Evolutionary conservation across 805 yeast species (phyloP).

Genomic region (Saturnispora gosingensis): DNA sequence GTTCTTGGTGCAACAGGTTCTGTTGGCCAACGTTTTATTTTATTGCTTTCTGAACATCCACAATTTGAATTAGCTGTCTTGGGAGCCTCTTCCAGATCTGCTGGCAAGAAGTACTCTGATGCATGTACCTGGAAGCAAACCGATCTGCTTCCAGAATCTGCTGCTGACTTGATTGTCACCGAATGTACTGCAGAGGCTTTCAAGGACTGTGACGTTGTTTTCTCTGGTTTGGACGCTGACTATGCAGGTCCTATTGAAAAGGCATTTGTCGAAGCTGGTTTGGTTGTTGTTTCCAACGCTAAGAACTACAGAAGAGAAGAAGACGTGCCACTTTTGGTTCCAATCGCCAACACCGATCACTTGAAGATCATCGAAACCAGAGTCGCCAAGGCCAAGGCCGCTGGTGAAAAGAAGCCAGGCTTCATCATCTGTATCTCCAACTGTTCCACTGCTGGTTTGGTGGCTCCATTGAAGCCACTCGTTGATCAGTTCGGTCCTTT

Average conservation of each 20-base stretch:
- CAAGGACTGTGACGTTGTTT: constrained; percentile 86
- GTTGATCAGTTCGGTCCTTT: constrained; percentile 86
- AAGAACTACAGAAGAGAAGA: constrained; percentile 87
- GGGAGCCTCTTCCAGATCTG: constrained; percentile 92
- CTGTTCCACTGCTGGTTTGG: constrained; percentile 97
- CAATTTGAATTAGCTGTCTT: constrained; percentile 74
- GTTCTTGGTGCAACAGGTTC: constrained; percentile 97
- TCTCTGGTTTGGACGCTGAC: constrained; percentile 90
- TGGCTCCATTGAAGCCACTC: constrained; percentile 93
- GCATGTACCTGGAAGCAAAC: constrained; percentile 96
- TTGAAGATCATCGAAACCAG: constrained; percentile 59
- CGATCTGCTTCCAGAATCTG: constrained; percentile 60
- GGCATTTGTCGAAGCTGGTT: constrained; percentile 71
- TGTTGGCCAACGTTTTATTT: constrained; percentile 92
- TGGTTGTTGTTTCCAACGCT: constrained; percentile 87
- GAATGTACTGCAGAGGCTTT: constrained; percentile 74
- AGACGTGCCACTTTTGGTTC: constrained; percentile 88
- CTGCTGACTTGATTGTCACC: constrained; percentile 53
- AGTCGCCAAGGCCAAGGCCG: constrained; percentile 43
- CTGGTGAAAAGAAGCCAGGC: constrained; percentile 53
- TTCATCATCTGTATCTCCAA: constrained; percentile 91
- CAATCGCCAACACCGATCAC: constrained; percentile 91
- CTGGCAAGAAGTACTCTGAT: constrained; percentile 77
- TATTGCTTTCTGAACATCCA: constrained; percentile 78
- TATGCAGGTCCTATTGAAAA: constrained; percentile 89